Conservation (phyloP, 2,329 filamentous ascomycete species). For the Metarhizium rileyi region DNA sequence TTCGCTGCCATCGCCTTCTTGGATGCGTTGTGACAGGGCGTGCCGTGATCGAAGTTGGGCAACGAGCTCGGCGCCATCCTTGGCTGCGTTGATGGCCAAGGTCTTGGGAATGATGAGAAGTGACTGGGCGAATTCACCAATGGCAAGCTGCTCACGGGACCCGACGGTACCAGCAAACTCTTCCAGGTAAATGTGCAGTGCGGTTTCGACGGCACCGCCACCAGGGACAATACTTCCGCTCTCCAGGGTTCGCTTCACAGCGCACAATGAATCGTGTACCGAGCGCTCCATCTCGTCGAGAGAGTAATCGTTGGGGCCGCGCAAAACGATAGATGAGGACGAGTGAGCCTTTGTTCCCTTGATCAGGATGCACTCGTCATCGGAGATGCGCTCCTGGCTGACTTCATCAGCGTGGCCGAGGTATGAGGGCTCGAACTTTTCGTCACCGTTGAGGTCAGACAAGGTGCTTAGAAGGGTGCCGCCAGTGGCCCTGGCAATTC, state of each 20-base stretch:
- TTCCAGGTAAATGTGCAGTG: conserved; percentile 96
- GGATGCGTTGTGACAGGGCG: conserved; percentile 83
- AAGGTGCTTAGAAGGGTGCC: conserved; percentile 87
- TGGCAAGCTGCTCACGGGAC: conserved; percentile 93
- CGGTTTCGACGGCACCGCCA: conserved; percentile 95
- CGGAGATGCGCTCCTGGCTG: conserved; percentile 94
- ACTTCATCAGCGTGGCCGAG: conserved; percentile 92
- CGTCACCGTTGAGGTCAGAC: conserved; percentile 94
- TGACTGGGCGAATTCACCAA: conserved; percentile 92
- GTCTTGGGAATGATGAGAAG: conserved; percentile 95
- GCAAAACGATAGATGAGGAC: conserved; percentile 90
- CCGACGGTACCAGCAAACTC: conserved; percentile 97
- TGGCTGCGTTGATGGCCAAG: conserved; percentile 90
- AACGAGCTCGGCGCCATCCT: conserved; percentile 89
- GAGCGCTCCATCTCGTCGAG: conserved; percentile 99
- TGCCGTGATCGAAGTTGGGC: conserved; percentile 92
- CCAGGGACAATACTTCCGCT: conserved; percentile 95
- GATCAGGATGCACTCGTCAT: conserved; percentile 95
- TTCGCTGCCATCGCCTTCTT: conserved; percentile 73
- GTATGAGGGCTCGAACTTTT: conserved; percentile 86
- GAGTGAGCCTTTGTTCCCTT: conserved; percentile 93
- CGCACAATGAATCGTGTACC: conserved; percentile 90
- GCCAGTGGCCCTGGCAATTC: conserved; percentile 92
- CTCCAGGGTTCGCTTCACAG: conserved; percentile 94
- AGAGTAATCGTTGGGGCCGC: conserved; percentile 90